A percentile compares a stretch with the other conserved stretches of the same genome.
Conservation (phyloP, 2,329 filamentous ascomycete genomes). For the Thielaviopsis punctulata region DNA sequence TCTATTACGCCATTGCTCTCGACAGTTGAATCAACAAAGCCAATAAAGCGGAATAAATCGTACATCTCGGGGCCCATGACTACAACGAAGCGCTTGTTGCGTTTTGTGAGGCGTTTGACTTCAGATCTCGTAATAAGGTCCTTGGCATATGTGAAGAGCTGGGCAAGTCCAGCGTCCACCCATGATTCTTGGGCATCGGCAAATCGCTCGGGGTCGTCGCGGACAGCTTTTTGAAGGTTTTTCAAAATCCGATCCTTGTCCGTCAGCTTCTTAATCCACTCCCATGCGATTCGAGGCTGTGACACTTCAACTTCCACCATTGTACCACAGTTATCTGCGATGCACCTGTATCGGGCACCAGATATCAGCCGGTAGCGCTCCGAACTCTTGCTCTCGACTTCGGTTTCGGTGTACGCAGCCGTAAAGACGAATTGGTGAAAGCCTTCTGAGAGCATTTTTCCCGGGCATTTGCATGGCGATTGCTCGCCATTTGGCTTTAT, state of each 20-base stretch:
- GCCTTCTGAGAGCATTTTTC: slow-evolving; percentile 6
- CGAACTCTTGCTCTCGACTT: slow-evolving; percentile 1
- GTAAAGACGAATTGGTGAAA: slow-evolving; percentile 11
- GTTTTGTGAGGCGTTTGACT: slow-evolving; percentile 31
- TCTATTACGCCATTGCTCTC: slow-evolving; percentile 24
- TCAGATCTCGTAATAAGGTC: slow-evolving; percentile 27
- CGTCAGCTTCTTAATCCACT: slow-evolving; percentile 26
- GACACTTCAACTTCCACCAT: slow-evolving; percentile 27
- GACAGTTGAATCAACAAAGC: slow-evolving; percentile 27
- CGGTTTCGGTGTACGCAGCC: slow-evolving; percentile 5
- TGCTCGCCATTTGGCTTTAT: slow-evolving; percentile 7
- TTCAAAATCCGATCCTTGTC: slow-evolving; percentile 28
- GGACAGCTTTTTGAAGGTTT: slow-evolving; percentile 23
- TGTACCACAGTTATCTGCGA: slow-evolving; percentile 8
- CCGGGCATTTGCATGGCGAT: slow-evolving; percentile 10
- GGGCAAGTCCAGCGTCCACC: slow-evolving; percentile 24
- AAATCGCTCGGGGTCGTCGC: slow-evolving; percentile 32
- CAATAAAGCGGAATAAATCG: slow-evolving; percentile 30
- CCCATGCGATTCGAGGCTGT: slow-evolving; percentile 27
- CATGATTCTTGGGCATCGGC: slow-evolving; percentile 25
- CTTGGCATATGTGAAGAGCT: slow-evolving; percentile 33
- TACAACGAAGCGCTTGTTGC: slow-evolving; percentile 39
- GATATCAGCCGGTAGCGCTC: slow-evolving; percentile 10
- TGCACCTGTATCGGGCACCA: slow-evolving; percentile 12
- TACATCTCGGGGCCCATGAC: slow-evolving; percentile 35